Percentiles rank a stretch among this genome's conserved stretches.
Evolutionary conservation across 1,139 yeast genomes (phyloP).

Genomic region (Hyphopichia burtonii): DNA sequence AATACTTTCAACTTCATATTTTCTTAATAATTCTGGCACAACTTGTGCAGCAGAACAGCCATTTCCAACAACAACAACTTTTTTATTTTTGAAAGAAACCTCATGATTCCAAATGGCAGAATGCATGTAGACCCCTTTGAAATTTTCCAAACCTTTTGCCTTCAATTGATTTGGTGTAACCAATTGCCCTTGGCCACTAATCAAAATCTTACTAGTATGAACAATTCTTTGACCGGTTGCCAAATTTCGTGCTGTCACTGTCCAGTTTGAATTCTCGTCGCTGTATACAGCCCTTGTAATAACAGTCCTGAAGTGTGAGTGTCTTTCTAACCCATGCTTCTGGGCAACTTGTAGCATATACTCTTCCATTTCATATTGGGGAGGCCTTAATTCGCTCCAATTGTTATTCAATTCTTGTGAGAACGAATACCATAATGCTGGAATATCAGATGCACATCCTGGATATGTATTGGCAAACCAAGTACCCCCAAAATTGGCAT

Average conservation of each 20-base stretch:
- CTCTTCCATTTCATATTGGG: constrained; percentile 48
- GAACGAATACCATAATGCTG: constrained; percentile 49
- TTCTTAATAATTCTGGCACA: constrained; percentile 32
- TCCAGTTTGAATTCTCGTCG: constrained; percentile 38
- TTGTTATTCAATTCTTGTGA: constrained; percentile 39
- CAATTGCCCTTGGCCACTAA: constrained; percentile 39
- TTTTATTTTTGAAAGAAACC: constrained; percentile 33
- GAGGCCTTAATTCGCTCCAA: constrained; percentile 49
- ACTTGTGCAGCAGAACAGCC: constrained; percentile 48
- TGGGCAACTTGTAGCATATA: constrained; percentile 41
- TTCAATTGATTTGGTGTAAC: constrained; percentile 32
- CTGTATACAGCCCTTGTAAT: constrained; percentile 30
- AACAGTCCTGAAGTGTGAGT: constrained; percentile 28
- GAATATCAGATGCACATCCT: constrained; percentile 54
- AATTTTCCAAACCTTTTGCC: constrained; percentile 38
- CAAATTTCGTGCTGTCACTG: constrained; percentile 29
- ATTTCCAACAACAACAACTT: constrained; percentile 41
- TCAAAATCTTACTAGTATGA: constrained; percentile 30
- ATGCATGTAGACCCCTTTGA: constrained; percentile 47
- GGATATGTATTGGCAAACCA: constrained; percentile 57
- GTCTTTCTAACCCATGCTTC: constrained; percentile 29
- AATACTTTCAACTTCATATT: constrained; percentile 26
- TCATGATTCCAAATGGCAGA: constrained; percentile 48
- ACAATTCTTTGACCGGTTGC: constrained; percentile 28
- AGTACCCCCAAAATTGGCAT: constrained; percentile 50